These are phyloP conservation scores for Mortierella claussenii DNA, from an alignment of 192 early-diverging fungal species.

Conservation along the genomic window DNA sequence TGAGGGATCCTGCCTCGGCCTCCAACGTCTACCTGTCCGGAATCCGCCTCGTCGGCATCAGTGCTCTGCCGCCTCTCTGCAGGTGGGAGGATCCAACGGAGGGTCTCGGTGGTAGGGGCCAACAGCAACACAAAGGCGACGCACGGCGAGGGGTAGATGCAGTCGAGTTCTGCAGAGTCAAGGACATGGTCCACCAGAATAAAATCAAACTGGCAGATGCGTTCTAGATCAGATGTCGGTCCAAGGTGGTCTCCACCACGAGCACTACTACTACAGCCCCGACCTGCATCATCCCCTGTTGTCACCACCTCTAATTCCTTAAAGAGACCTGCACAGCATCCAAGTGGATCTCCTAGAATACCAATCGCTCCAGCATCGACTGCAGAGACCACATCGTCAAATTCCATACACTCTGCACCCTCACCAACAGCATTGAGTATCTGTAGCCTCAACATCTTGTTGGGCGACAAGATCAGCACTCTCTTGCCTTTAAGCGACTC, in stretches of 20 bases:
- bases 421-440: neutral
- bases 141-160: constrained; percentile 35
- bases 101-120: constrained; percentile 45
- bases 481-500: neutral
- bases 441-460: constrained; percentile 20
- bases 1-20: constrained; percentile 22
- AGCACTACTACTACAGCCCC: neutral
- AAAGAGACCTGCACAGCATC: neutral
- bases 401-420: constrained; percentile 13
- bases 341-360: neutral
- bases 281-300: neutral
- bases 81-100: constrained; percentile 44
- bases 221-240: neutral
- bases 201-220: constrained; percentile 35
- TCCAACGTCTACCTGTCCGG: constrained; percentile 26
- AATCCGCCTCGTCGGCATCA: constrained; percentile 9
- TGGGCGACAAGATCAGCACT: constrained; percentile 34
- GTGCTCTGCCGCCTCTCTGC: constrained; percentile 5
- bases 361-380: constrained; percentile 20
- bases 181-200: constrained; percentile 49
- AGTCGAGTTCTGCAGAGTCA: constrained; percentile 39
- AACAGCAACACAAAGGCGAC: constrained; percentile 39
- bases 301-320: neutral
- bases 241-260: neutral
- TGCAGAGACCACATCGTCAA: constrained; percentile 21